phyloP scores from a whole-genome alignment of 345 rosid genomes.

The Garcia nutans region DNA sequence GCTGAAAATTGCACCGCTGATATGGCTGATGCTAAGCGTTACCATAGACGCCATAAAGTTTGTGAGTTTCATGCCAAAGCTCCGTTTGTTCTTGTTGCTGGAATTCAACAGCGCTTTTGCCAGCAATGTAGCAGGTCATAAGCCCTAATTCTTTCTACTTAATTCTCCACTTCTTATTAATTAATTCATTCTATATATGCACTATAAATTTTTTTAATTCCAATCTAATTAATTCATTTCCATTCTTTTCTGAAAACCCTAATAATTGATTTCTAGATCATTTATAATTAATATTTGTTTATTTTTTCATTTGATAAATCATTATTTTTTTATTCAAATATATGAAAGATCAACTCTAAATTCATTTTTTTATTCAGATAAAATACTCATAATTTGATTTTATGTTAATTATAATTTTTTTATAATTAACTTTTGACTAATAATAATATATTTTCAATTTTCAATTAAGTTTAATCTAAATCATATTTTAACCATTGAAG shows the following conservation, averaged over 20 bases:
- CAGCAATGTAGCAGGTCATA: constrained; percentile 97
- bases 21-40: constrained; percentile 64
- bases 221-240: not conserved
- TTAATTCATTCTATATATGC: not conserved
- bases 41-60: constrained; percentile 85
- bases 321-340: not conserved
- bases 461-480: not conserved
- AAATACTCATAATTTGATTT: not conserved
- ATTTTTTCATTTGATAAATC: too few relatives aligned
- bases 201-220: not conserved
- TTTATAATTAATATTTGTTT: too few relatives aligned
- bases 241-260: not conserved
- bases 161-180: not conserved
- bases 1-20: constrained; percentile 60
- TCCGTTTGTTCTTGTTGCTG: constrained; percentile 50
- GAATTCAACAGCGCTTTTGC: constrained; percentile 79
- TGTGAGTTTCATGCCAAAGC: constrained; percentile 88
- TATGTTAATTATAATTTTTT: not conserved
- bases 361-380: too few relatives aligned
- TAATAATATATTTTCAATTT: not conserved
- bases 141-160: constrained; percentile 36
- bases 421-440: not conserved
- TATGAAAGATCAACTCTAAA: too few relatives aligned
- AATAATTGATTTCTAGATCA: not conserved
- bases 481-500: not conserved